Conservation (phyloP, 2,329 filamentous ascomycete species). For the Colletotrichum sp. region DNA sequence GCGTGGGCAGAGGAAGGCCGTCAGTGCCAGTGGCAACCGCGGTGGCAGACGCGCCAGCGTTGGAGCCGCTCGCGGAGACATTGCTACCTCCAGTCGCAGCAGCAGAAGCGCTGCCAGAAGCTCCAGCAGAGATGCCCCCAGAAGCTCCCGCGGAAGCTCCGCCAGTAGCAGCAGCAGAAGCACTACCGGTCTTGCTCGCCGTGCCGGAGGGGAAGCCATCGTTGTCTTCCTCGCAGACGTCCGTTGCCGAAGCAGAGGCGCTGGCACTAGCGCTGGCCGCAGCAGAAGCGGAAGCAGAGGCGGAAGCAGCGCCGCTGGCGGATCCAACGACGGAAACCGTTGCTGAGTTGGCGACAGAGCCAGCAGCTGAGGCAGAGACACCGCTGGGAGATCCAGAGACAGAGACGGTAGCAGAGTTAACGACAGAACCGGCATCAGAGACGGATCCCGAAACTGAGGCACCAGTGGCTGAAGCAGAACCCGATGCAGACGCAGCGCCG, state of each 20-base stretch:
- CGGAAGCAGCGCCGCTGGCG: background rate
- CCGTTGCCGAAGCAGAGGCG: background rate
- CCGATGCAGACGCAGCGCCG: background rate
- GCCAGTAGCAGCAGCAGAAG: background rate
- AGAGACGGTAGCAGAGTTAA: background rate
- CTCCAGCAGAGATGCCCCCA: constrained; percentile 9
- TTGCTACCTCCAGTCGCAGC: constrained; percentile 5
- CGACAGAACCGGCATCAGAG: background rate
- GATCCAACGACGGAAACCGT: background rate
- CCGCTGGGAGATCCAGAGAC: background rate
- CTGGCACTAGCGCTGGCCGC: background rate
- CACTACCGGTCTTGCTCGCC: background rate
- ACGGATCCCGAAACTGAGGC: background rate
- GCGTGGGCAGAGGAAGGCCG: background rate
- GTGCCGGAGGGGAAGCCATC: background rate
- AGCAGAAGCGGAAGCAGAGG: background rate
- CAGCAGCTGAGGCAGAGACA: too few species aligned
- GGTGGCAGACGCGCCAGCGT: constrained; percentile 9
- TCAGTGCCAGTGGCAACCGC: background rate
- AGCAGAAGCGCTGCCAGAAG: constrained; percentile 10
- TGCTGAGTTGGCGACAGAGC: too few species aligned
- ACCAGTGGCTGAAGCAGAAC: background rate
- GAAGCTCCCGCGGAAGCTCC: background rate
- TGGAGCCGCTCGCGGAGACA: constrained; percentile 10
- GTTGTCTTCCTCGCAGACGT: constrained; percentile 17